A percentile compares a stretch with the other conserved stretches of the same genome.
phyloP scores from a whole-genome alignment of 306 rosid genomes.

The Crotalaria pallida region DNA sequence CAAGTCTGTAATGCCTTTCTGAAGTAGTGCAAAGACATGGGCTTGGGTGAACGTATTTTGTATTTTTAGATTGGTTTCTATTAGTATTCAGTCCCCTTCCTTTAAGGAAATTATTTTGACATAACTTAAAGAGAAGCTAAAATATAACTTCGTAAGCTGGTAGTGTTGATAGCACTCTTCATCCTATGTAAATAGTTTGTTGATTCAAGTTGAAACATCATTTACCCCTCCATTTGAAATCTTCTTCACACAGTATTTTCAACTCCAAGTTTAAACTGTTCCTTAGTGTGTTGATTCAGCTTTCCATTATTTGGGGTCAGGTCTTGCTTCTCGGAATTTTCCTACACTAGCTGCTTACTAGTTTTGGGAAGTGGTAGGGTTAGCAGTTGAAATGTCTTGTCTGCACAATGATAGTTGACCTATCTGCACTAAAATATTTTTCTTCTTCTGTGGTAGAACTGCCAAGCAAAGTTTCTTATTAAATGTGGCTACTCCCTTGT shows the following conservation, averaged over 20 bases:
- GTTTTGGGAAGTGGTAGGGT: too few species aligned
- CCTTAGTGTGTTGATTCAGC: not conserved
- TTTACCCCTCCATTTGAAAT: not conserved
- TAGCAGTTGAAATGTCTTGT: not conserved
- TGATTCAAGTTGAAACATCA: not conserved
- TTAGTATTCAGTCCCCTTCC: not conserved
- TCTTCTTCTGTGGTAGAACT: not conserved
- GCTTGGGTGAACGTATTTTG: not conserved
- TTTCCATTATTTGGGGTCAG: not conserved
- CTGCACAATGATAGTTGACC: not conserved
- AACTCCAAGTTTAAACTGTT: not conserved
- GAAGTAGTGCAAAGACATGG: not conserved
- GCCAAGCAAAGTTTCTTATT: not conserved
- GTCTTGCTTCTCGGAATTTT: not conserved
- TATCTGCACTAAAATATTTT: not conserved
- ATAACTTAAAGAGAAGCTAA: not conserved
- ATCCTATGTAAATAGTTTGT: not conserved
- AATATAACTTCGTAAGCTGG: not conserved
- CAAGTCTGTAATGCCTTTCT: not conserved
- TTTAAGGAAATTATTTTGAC: not conserved
- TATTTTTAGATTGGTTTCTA: not conserved
- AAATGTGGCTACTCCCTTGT: not conserved
- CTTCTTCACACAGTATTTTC: not conserved
- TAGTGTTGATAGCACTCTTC: not conserved
- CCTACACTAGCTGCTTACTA: too few species aligned